Percentiles rank a stretch among this genome's conserved stretches.
These are phyloP conservation scores for Picea engelmannii DNA, from an alignment of 83 land plant species.

Conservation along the genomic window DNA sequence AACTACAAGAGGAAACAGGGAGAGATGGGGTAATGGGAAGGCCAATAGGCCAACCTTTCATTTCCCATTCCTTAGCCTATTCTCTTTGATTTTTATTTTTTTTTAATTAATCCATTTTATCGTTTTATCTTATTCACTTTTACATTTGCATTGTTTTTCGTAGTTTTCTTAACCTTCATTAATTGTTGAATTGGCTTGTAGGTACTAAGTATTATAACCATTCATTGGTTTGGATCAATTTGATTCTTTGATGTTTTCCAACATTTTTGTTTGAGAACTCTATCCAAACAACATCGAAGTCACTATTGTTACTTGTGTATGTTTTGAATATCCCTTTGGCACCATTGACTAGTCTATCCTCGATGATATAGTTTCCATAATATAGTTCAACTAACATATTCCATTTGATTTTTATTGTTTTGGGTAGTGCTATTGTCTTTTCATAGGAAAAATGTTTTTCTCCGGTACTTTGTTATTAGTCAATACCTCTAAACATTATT, in stretches of 20 bases:
- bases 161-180: no score
- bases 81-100: no score
- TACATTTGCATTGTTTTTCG: no score
- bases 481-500: no score
- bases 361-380: not conserved
- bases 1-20: no score
- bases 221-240: not conserved
- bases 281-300: not conserved
- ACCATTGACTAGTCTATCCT: not conserved
- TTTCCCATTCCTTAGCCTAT: no score
- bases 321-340: not conserved
- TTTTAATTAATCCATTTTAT: no score
- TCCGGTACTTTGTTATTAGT: not conserved
- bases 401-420: not conserved
- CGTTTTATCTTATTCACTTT: no score
- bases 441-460: not conserved
- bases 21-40: no score
- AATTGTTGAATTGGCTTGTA: no score
- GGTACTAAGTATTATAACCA: no score
- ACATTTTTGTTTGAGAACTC: not conserved
- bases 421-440: not conserved
- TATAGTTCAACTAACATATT: not conserved
- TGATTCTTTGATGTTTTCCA: not conserved
- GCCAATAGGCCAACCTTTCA: no score
- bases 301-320: not conserved